Conservation (phyloP, 2,329 filamentous ascomycete genomes). For the Cladophialophora yegresii region DNA sequence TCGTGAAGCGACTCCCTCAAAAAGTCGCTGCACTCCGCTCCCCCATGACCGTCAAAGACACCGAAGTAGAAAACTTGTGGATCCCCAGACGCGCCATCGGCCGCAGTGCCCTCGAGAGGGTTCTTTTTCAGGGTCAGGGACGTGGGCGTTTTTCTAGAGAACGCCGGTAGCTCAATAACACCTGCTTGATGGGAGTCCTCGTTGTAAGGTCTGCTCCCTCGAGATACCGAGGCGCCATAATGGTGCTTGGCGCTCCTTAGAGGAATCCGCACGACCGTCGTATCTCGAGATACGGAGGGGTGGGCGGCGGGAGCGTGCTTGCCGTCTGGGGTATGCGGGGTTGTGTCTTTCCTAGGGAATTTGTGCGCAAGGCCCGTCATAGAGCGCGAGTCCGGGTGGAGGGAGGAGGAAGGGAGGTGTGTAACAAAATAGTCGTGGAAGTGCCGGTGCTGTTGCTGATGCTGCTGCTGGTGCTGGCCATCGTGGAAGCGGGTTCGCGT, state of each 20-base stretch:
- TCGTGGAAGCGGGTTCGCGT: conserved; percentile 20
- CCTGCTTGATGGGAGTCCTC: conserved; percentile 94
- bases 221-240: conserved; percentile 76
- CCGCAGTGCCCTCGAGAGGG: conserved; percentile 55
- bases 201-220: conserved; percentile 84
- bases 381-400: conserved; percentile 79
- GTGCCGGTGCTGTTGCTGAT: conserved; percentile 46
- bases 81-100: conserved; percentile 75
- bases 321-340: conserved; percentile 66
- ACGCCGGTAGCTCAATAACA: conserved; percentile 88
- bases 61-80: conserved; percentile 98
- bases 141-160: conserved; percentile 78
- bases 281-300: conserved; percentile 66
- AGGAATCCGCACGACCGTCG: conserved; percentile 93
- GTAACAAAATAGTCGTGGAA: conserved; percentile 99
- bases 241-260: conserved; percentile 93
- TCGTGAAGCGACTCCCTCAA: conserved; percentile 79
- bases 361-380: conserved; percentile 72
- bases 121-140: conserved; percentile 51
- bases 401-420: conserved; percentile 86
- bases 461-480: conserved; percentile 36
- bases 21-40: conserved; percentile 83
- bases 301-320: conserved; percentile 59
- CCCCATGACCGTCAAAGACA: conserved; percentile 94
- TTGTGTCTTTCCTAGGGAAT: conserved; percentile 80